A percentile compares a stretch with the other conserved stretches of the same genome.
Conservation (phyloP, 768 basidiomycete species). For the Steccherinum ochraceum region DNA sequence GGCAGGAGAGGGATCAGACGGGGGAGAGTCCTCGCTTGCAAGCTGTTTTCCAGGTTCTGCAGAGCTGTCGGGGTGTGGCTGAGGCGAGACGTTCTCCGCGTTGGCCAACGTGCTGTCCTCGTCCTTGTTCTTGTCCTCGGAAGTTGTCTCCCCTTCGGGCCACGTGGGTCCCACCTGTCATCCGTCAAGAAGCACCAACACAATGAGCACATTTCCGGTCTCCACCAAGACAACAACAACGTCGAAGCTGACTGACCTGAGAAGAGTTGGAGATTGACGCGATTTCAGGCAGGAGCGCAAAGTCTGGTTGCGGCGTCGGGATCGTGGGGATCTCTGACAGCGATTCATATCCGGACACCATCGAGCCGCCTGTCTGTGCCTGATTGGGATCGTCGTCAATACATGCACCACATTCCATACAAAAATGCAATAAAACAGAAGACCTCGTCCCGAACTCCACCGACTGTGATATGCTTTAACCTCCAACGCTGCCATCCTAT, state of each 20-base stretch:
- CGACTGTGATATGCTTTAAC: too few species aligned
- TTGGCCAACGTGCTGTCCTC: too few species aligned
- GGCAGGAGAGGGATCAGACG: not conserved
- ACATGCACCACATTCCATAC: not conserved
- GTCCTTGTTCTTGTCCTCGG: too few species aligned
- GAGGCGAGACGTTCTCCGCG: not conserved
- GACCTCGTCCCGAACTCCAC: too few species aligned
- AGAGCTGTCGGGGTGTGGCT: not conserved
- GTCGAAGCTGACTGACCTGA: too few species aligned
- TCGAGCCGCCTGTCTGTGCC: not conserved
- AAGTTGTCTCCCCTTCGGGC: too few species aligned
- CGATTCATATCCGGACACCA: not conserved
- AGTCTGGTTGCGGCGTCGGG: not conserved
- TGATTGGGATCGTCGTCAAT: not conserved
- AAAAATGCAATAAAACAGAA: too few species aligned
- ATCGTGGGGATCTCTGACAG: not conserved
- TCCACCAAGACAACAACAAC: too few species aligned
- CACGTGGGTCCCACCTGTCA: not conserved
- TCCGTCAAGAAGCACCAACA: not conserved
- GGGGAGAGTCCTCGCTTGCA: not conserved
- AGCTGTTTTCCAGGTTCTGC: not conserved
- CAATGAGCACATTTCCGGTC: too few species aligned
- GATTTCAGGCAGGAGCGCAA: not conserved
- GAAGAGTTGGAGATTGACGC: not conserved
- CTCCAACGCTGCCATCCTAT: too few species aligned